Evolutionary conservation across 1,284 basidiomycete genomes (phyloP).

Genomic region (Jaminaea rosea): DNA sequence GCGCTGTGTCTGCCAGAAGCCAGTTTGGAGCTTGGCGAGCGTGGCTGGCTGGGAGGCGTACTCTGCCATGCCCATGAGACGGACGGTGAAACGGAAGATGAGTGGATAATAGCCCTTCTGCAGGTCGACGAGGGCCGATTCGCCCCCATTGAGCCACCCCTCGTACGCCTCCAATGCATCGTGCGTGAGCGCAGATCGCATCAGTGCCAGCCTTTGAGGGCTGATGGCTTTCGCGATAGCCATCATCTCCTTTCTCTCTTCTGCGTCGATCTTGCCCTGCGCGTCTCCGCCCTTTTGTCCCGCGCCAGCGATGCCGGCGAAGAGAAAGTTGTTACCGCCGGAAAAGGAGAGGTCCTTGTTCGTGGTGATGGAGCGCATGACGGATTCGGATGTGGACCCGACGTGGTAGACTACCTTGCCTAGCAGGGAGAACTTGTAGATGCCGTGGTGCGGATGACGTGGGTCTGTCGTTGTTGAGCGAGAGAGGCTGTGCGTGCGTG

Average conservation of each 20-base stretch:
- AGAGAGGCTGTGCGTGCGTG: constrained; percentile 2
- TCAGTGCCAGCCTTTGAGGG: constrained; percentile 5
- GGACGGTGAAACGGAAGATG: constrained; percentile 12
- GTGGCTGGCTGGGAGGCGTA: constrained; percentile 4
- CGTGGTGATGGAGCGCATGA: constrained; percentile 2
- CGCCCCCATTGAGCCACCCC: not conserved
- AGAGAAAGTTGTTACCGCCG: constrained; percentile 11
- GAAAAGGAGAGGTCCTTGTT: constrained; percentile 12
- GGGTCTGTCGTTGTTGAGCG: constrained; percentile 7
- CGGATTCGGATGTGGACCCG: constrained; percentile 6
- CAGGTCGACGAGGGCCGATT: constrained; percentile 4
- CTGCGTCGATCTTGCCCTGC: constrained; percentile 21
- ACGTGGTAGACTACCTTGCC: constrained; percentile 13
- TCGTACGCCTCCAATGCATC: constrained; percentile 10
- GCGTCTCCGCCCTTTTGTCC: constrained; percentile 10
- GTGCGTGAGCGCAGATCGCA: constrained; percentile 1
- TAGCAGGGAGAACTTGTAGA: constrained; percentile 12
- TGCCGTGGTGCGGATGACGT: constrained; percentile 11
- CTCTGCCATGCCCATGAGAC: constrained; percentile 14
- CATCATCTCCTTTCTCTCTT: constrained; percentile 24
- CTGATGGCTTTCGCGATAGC: constrained; percentile 8
- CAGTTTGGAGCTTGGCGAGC: constrained; percentile 1
- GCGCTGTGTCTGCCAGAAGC: constrained; percentile 11
- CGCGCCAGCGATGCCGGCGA: constrained; percentile 12
- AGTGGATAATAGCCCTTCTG: constrained; percentile 12